Base-by-base conservation (phyloP, 768 basidiomycete genomes). In the Lactarius sp. region DNA sequence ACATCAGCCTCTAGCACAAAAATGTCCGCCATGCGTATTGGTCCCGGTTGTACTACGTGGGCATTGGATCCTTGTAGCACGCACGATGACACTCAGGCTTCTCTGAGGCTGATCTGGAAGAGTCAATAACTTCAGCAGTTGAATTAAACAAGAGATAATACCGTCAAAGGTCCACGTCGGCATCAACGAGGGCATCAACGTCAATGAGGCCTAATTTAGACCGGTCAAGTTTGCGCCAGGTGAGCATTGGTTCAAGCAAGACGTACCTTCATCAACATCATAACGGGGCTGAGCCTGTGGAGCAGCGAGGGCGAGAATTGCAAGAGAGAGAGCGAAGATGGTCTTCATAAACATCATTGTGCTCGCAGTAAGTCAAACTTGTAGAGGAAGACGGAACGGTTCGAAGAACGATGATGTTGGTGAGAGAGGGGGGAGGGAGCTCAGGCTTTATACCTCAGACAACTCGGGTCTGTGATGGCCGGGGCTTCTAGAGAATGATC, bases 341-440 rank as follows among this genome's bases (percentile, higher is more conserved):
- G 53, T 1, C 22, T 64, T 64, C 4, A 49, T 22, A 34, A 64
- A 59, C 62, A 36, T 14, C 53, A 59, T 64, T 50, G 53, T 55
- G 27, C 6, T 18, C 1, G 22, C 9, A 36, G 41, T 3, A 9
- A 9, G 4, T 54, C 18, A 41, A 22, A n/a, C 1, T 31, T 12
- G 37, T 52, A 27, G 42, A 58, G 27, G 5, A 31, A 27, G 37
- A 37, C 1, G 44, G n/a, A 36, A n/a, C 12, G n/a, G 42, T 33
- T 14, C 3, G 16, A n/a, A 27, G n/a, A 20, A 46, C 10, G 33
- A 20, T 18, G 16, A 18, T 5, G 13, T 27, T 34, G 49, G 7
- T 51, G 54, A 42, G 7, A 20, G 27, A 55, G 42, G 36, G 33
- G n/a, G 12, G 3, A 13, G 14, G 18, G 10, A n/a, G 33, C 20